Evolutionary conservation across 2,329 filamentous ascomycete genomes (phyloP).

Genomic region (Cercospora sp.): DNA sequence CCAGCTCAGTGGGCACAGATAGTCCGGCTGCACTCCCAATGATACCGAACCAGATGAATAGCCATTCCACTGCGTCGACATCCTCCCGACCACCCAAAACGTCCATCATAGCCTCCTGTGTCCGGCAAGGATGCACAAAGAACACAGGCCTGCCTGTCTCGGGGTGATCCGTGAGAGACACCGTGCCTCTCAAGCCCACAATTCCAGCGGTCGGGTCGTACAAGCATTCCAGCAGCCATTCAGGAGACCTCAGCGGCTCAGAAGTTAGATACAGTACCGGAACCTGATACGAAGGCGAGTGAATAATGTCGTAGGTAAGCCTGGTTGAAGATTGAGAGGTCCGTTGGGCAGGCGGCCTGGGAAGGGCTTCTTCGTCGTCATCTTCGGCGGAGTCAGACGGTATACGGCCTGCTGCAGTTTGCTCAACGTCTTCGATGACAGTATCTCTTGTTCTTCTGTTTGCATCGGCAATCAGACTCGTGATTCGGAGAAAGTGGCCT

Average conservation of each 20-base stretch:
- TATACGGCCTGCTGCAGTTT: background rate
- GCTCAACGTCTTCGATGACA: background rate
- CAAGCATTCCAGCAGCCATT: slow-evolving; percentile 40
- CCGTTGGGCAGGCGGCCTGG: background rate
- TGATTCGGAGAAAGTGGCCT: background rate
- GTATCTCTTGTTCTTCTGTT: background rate
- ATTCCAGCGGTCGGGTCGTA: slow-evolving; percentile 39
- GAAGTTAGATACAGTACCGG: slow-evolving; percentile 47
- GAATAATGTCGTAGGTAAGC: slow-evolving; percentile 43
- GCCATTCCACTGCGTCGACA: slow-evolving; percentile 61
- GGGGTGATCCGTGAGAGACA: slow-evolving; percentile 67
- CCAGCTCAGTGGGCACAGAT: slow-evolving; percentile 39
- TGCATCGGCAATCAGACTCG: background rate
- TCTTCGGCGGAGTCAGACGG: background rate
- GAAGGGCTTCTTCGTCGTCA: slow-evolving; percentile 3
- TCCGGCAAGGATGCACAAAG: slow-evolving; percentile 90
- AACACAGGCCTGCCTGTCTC: slow-evolving; percentile 74
- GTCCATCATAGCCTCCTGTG: slow-evolving; percentile 74
- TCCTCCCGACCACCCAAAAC: slow-evolving; percentile 39
- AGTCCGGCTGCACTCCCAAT: slow-evolving; percentile 79
- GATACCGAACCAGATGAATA: slow-evolving; percentile 86
- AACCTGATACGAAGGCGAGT: slow-evolving; percentile 49
- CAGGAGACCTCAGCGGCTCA: slow-evolving; percentile 40
- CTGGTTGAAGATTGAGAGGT: background rate
- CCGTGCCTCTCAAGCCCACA: slow-evolving; percentile 40